Conservation (phyloP, 345 rosid genomes). For the Rhodamnia rubescens region DNA sequence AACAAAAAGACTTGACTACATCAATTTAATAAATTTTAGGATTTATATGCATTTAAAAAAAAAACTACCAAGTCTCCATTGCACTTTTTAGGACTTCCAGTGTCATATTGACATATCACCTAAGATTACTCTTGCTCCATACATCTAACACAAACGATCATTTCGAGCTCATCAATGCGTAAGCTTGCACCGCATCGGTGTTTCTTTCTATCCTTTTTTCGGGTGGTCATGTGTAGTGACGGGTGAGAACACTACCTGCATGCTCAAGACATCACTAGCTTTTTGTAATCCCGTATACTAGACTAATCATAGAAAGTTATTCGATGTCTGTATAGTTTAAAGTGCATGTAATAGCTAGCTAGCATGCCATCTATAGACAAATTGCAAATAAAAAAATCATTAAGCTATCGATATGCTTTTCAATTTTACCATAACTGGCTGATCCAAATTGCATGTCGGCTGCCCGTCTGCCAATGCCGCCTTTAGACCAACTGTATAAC, state of each 20-base stretch:
- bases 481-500: neutral
- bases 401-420: neutral
- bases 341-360: neutral
- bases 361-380: neutral
- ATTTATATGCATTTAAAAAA: too few relatives aligned
- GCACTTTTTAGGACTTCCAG: too few relatives aligned
- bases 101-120: too few relatives aligned
- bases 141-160: too few relatives aligned
- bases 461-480: neutral
- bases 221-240: too few relatives aligned
- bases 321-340: neutral
- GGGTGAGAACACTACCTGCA: neutral
- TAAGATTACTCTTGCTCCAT: too few relatives aligned
- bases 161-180: too few relatives aligned
- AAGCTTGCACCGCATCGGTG: too few relatives aligned
- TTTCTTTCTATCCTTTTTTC: too few relatives aligned
- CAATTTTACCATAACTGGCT: neutral
- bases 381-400: neutral
- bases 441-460: neutral
- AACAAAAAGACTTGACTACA: too few relatives aligned
- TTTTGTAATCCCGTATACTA: neutral
- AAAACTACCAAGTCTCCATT: too few relatives aligned
- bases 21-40: too few relatives aligned
- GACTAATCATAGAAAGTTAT: neutral
- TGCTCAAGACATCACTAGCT: neutral